phyloP scores from a whole-genome alignment of 768 basidiomycete species.

The Daedaleopsis nitida region DNA sequence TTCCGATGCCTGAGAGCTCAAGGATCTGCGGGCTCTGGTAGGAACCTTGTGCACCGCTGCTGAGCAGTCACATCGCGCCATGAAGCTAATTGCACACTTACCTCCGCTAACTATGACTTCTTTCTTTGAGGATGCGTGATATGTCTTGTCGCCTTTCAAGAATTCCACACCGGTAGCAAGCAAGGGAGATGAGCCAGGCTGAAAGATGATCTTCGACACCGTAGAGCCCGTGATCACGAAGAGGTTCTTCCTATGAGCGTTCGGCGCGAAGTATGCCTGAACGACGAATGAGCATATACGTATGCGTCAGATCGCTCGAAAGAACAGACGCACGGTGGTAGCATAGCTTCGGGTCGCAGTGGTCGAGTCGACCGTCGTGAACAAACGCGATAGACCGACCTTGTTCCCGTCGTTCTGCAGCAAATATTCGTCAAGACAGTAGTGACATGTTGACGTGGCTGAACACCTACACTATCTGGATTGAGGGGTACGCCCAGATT shows the following conservation, averaged over 20 bases:
- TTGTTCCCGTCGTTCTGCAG: neutral
- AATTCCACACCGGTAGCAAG: neutral
- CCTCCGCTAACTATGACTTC: neutral
- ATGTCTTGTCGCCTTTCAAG: neutral
- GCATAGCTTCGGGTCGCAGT: neutral
- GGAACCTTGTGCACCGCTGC: neutral
- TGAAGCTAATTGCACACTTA: neutral
- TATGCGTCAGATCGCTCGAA: too few species aligned
- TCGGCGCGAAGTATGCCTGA: neutral
- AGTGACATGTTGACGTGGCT: neutral
- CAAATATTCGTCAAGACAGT: neutral
- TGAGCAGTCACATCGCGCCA: neutral
- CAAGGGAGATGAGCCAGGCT: neutral
- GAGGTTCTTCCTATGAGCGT: neutral
- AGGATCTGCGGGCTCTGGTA: slow-evolving; percentile 9
- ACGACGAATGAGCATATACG: neutral
- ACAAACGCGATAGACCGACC: neutral
- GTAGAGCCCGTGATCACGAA: neutral
- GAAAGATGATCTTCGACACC: neutral
- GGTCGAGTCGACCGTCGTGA: neutral
- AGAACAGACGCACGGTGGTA: neutral
- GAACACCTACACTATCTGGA: neutral
- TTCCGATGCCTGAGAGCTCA: slow-evolving; percentile 14
- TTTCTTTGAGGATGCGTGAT: neutral
- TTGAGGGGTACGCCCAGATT: neutral